Evolutionary conservation across 2,329 filamentous ascomycete genomes (phyloP), one percentile per base, ranked within the genome.

Genomic region (Leptoxyphium fumago): DNA sequence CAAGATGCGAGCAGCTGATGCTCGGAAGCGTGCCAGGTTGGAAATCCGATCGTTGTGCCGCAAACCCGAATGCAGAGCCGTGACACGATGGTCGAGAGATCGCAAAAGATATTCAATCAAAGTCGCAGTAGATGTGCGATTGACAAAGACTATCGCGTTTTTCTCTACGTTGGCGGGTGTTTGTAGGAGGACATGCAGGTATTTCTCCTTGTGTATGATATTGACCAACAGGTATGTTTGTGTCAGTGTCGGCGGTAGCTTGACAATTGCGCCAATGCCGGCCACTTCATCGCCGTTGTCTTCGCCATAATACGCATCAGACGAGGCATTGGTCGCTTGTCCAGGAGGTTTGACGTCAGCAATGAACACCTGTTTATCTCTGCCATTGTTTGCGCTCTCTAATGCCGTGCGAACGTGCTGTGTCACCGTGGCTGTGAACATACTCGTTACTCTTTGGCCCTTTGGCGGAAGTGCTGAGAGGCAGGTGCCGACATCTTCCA

Each of bases 381-480:
- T 78, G 1, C 77, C 72, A 34, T 76, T 70, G 8, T 85, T 80
- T 10, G 43, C 41, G 46, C 82, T 75, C 63, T 94, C 91, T 46
- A 96, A 67, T 2, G 85, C 84, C 32, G 32, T 36, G 41, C 85
- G 78, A 3, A 98, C 87, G 67, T 96, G 89, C 2, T 85, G 79
- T 0, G 91, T 96, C 38, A 98, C 80, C 1, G 91, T 98, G 13
- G 91, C 91, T 8, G 91, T 98, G 67, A 98, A 98, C 2, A 98
- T 75, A 13, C 94, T 76, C 0, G 89, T 98, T 63, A 98, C 88
- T n/a, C 91, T 77, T 57, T 85, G 72, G 1, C 74, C 66, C 4
- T 85, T 75, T 0, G 84, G 78, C 0, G 91, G 91, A 0, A 98
- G 73, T 2, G 81, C 80, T 2, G 78, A 80, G 3, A 98, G 72